Evolutionary conservation across 208 protist species (phyloP), one percentile per base, ranked within the genome.

Genomic region (Trypanosomatidae sp.): DNA sequence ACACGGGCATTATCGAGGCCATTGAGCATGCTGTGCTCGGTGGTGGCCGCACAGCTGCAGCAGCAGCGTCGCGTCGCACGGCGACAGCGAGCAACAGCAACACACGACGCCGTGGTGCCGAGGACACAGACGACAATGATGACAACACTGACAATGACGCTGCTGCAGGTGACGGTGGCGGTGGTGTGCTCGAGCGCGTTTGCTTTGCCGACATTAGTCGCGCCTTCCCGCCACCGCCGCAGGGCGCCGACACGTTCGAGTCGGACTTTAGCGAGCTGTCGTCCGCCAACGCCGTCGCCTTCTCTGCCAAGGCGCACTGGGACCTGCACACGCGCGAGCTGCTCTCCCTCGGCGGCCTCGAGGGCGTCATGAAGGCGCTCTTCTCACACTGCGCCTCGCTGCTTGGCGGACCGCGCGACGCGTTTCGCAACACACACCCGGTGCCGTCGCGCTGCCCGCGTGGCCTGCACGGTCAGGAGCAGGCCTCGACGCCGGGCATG

Each of bases 391-490:
- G 75, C 35, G 78, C 79, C 7, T 67, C 73, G 0, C 47, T 71
- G 7, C 42, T 87, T 2, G 84, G 76, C 33, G 83, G 69, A 1
- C 56, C 61, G 37, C 71, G 84, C 1, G 84, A 92, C 50, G 55
- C 79, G 19, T 85, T 92, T 45, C 72, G 76, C 53, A 83, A 40
- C 30, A 46, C 75, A 6, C 72, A 88, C 30, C 79, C 77, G 5
- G 38, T 88, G 3, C 79, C 84, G 20, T 66, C 57, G 11, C 48
- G 42, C 16, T 28, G 56, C 19, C 52, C 57, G 45, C 61, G 61
- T 30, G 71, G 77, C 27, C 47, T 78, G 26, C 79, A 92, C 40
- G 79, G 79, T 1, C 84, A 92, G 60, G 79, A 92, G 61, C 73
- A 64, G 48, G 84, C 84, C 8, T 81, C 73, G 1, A 92, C 76